Evolutionary conservation across 2,329 filamentous ascomycete genomes (phyloP).

Genomic region (Dactylellina leptospora): DNA sequence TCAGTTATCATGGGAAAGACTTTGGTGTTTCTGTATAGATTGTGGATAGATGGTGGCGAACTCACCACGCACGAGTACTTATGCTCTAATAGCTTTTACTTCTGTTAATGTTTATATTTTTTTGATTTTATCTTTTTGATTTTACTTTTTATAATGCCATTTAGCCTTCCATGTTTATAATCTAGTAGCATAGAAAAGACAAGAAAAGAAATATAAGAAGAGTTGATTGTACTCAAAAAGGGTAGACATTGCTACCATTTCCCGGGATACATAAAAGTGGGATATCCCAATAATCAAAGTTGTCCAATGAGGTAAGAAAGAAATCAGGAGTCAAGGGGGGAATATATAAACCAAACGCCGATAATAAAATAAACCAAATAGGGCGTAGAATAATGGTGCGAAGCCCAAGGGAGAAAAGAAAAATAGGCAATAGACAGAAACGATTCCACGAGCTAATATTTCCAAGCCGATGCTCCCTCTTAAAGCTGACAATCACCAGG

Average conservation of each 20-base stretch:
- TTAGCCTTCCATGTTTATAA: too few species aligned
- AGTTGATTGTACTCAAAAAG: not conserved
- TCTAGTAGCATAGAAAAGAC: not conserved
- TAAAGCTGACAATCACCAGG: conserved; percentile 53
- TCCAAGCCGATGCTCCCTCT: too few species aligned
- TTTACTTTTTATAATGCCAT: not conserved
- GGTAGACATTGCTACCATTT: too few species aligned
- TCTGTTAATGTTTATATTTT: not conserved
- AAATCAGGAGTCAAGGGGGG: not conserved
- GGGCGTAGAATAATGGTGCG: not conserved
- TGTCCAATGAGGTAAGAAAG: too few species aligned
- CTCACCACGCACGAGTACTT: too few species aligned
- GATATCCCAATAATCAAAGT: too few species aligned
- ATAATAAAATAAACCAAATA: too few species aligned
- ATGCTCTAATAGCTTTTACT: too few species aligned
- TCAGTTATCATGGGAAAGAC: not conserved
- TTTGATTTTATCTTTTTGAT: not conserved
- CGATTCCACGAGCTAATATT: not conserved
- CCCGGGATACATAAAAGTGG: too few species aligned
- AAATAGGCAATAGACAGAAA: not conserved
- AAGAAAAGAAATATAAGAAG: not conserved
- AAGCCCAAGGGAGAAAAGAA: not conserved
- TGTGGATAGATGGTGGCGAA: not conserved
- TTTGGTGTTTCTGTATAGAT: not conserved
- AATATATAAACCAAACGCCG: not conserved